Evolutionary conservation across 306 rosid genomes (phyloP).

Genomic region (Castanea sativa): DNA sequence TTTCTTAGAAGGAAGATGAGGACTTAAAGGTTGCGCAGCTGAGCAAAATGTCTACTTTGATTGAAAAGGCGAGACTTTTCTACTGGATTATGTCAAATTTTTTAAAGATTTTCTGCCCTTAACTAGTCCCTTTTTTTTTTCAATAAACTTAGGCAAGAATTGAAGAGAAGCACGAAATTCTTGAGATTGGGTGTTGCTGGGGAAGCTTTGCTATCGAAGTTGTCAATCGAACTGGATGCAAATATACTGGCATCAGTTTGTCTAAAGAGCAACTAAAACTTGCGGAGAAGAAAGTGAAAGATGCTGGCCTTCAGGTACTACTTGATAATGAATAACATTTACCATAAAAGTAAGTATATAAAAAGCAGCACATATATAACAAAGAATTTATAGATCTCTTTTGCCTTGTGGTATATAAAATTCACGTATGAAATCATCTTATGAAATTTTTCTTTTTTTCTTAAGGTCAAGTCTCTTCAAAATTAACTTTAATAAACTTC

Average conservation of each 20-base stretch:
- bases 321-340: not conserved
- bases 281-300: constrained; percentile 66
- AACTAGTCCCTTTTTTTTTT: not conserved
- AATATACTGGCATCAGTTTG: constrained; percentile 79
- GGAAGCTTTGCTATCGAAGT: constrained; percentile 88
- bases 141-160: constrained; percentile 54
- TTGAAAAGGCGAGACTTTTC: constrained; percentile 47
- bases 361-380: too few relatives aligned
- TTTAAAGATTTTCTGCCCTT: not conserved
- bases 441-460: not conserved
- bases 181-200: constrained; percentile 94
- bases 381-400: too few relatives aligned
- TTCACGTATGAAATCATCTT: not conserved
- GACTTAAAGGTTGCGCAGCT: constrained; percentile 72
- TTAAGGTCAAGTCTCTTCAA: not conserved
- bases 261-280: constrained; percentile 74
- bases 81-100: not conserved
- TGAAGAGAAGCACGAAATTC: constrained; percentile 64
- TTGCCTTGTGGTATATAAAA: too few relatives aligned
- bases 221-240: constrained; percentile 74
- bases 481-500: not conserved
- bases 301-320: constrained; percentile 73
- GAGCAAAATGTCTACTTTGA: constrained; percentile 70
- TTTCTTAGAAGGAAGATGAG: constrained; percentile 56
- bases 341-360: not conserved